phyloP scores from a whole-genome alignment of 176 grass and related monocot genomes.

The Bothriochloa decipiens region DNA sequence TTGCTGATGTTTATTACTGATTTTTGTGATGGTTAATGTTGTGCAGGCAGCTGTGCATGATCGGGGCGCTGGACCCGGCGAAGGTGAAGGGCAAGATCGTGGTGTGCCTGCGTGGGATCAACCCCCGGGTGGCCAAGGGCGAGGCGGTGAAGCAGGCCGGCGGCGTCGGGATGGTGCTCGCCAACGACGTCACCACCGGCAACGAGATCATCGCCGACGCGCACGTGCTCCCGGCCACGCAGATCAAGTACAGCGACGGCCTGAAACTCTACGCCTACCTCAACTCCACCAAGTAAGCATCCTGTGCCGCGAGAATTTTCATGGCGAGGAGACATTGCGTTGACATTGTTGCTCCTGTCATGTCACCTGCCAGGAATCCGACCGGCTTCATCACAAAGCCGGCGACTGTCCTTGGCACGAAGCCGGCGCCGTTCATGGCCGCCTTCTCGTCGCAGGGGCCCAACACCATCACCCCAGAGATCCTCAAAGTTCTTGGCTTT shows the following conservation, averaged over 20 bases:
- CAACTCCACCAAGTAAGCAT: constrained; percentile 54
- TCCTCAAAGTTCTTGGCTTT: constrained; percentile 47
- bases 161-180: constrained; percentile 64
- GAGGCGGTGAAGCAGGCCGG: constrained; percentile 61
- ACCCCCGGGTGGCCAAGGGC: constrained; percentile 52
- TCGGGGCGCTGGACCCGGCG: constrained; percentile 57
- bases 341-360: not conserved
- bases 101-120: constrained; percentile 68
- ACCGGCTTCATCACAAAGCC: constrained; percentile 56
- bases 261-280: constrained; percentile 51
- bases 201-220: constrained; percentile 75
- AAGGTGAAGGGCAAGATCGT: constrained; percentile 80
- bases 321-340: not conserved
- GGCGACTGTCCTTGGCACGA: constrained; percentile 51
- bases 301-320: not conserved
- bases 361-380: constrained; percentile 33
- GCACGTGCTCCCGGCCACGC: constrained; percentile 70
- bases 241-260: constrained; percentile 62
- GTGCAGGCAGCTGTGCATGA: constrained; percentile 48
- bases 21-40: not conserved
- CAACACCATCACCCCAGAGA: constrained; percentile 62
- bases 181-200: constrained; percentile 44
- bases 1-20: not conserved
- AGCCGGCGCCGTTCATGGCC: constrained; percentile 77
- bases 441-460: constrained; percentile 82